Percentiles rank a stretch among this genome's conserved stretches.
Evolutionary conservation across 108 stramenopile species (phyloP).

Genomic region (Fragilaria crotonensis): DNA sequence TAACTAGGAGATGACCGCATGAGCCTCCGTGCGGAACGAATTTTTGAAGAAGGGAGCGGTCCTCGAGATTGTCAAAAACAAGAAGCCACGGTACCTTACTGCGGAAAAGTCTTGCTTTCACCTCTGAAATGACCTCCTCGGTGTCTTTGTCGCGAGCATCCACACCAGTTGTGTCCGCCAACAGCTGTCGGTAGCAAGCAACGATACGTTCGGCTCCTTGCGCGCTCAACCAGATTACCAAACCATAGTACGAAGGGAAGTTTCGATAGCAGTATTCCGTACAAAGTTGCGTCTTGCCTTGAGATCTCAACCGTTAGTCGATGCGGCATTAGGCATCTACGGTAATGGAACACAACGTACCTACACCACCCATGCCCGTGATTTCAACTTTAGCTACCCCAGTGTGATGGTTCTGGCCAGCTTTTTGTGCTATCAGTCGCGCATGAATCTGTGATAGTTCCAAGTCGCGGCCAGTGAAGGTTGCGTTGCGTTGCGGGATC

Average conservation of each 20-base stretch:
- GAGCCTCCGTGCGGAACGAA: slow-evolving; percentile 52
- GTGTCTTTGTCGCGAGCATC: slow-evolving; percentile 30
- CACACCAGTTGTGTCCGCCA: slow-evolving; percentile 44
- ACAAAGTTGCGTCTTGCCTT: slow-evolving; percentile 19
- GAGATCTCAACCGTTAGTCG: slow-evolving; percentile 49
- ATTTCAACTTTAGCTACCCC: slow-evolving; percentile 40
- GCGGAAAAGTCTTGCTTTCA: slow-evolving; percentile 52
- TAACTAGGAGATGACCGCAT: slow-evolving; percentile 50
- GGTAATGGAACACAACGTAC: no score
- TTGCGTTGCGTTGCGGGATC: slow-evolving; percentile 42
- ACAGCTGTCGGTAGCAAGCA: slow-evolving; percentile 41
- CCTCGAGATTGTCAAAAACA: slow-evolving; percentile 68
- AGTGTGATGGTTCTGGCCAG: slow-evolving; percentile 9
- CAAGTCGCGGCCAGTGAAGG: slow-evolving; percentile 48
- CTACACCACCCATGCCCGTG: slow-evolving; percentile 59
- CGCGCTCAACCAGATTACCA: slow-evolving; percentile 62
- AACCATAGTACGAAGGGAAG: slow-evolving; percentile 47
- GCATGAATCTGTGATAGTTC: slow-evolving; percentile 30
- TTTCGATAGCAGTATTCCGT: slow-evolving; percentile 53
- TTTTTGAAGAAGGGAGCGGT: slow-evolving; percentile 24
- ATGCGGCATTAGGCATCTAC: no score
- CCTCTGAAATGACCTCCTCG: slow-evolving; percentile 48
- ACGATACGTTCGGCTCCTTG: slow-evolving; percentile 44
- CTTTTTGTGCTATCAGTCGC: slow-evolving; percentile 25
- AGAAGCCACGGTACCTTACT: slow-evolving; percentile 51